These are phyloP conservation scores for Neurospora sp. DNA, from an alignment of 495 filamentous ascomycete species.

Conservation along the genomic window DNA sequence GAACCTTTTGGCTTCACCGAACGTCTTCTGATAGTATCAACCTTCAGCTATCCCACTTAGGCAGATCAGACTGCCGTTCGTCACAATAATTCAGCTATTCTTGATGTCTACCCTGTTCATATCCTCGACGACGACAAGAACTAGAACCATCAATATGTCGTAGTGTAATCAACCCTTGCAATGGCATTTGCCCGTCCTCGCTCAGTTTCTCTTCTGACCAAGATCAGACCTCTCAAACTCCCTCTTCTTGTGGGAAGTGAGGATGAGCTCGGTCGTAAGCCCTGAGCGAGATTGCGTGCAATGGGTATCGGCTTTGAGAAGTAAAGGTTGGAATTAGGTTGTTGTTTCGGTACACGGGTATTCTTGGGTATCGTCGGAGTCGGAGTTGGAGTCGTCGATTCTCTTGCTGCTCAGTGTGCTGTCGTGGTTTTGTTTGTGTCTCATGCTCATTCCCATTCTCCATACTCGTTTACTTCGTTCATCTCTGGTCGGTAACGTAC, in stretches of 20 bases:
- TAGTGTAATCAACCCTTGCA: background rate
- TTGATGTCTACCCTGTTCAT: background rate
- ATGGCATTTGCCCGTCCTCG: background rate
- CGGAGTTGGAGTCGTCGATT: background rate
- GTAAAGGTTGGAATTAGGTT: background rate
- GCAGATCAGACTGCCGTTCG: too few relatives aligned
- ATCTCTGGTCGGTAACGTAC: background rate
- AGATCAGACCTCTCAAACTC: background rate
- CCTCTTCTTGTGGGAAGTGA: background rate
- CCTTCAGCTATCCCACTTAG: too few relatives aligned
- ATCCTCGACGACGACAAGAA: background rate
- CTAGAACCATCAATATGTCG: background rate
- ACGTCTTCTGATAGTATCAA: too few relatives aligned
- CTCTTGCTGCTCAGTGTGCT: background rate
- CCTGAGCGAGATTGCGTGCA: background rate
- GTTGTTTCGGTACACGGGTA: background rate
- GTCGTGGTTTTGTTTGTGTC: background rate
- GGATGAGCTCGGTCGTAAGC: background rate
- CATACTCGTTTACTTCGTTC: background rate
- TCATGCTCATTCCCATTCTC: background rate
- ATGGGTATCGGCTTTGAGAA: background rate
- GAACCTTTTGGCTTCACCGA: too few relatives aligned
- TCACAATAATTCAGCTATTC: background rate
- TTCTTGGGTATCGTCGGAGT: background rate
- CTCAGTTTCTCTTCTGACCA: background rate